These are phyloP conservation scores for Remersonia thermophila DNA, from an alignment of 2,329 filamentous ascomycete species.

Conservation along the genomic window DNA sequence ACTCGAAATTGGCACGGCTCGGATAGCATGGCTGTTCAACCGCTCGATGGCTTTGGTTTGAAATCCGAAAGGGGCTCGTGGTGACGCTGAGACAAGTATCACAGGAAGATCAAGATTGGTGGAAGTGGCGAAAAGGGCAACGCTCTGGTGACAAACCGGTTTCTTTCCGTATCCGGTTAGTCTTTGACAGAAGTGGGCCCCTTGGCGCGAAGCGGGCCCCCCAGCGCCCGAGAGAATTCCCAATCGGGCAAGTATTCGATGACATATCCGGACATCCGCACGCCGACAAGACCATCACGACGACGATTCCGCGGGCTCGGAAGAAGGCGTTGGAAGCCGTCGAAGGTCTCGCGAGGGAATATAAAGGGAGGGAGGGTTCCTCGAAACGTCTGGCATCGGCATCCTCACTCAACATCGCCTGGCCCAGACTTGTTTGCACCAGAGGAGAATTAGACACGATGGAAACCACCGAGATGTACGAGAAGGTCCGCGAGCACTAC, in stretches of 20 bases:
- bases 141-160: conserved; percentile 16
- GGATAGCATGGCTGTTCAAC: too few relatives aligned
- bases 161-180: conserved; percentile 9
- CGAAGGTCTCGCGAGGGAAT: too few relatives aligned
- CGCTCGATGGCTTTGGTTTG: not conserved
- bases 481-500: conserved; percentile 25
- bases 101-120: too few relatives aligned
- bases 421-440: not conserved
- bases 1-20: conserved; percentile 1
- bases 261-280: too few relatives aligned
- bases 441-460: not conserved
- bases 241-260: conserved; percentile 6
- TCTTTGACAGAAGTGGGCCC: too few relatives aligned
- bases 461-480: conserved; percentile 23
- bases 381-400: not conserved
- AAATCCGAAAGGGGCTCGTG: too few relatives aligned
- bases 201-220: too few relatives aligned
- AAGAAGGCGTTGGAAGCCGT: too few relatives aligned
- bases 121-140: not conserved
- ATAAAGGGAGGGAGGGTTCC: too few relatives aligned
- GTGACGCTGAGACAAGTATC: too few relatives aligned
- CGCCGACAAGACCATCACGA: too few relatives aligned
- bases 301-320: too few relatives aligned
- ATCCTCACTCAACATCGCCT: not conserved
- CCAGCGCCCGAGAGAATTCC: not conserved